Conservation (phyloP, 441 rosid genomes). For the Kokia cookei region DNA sequence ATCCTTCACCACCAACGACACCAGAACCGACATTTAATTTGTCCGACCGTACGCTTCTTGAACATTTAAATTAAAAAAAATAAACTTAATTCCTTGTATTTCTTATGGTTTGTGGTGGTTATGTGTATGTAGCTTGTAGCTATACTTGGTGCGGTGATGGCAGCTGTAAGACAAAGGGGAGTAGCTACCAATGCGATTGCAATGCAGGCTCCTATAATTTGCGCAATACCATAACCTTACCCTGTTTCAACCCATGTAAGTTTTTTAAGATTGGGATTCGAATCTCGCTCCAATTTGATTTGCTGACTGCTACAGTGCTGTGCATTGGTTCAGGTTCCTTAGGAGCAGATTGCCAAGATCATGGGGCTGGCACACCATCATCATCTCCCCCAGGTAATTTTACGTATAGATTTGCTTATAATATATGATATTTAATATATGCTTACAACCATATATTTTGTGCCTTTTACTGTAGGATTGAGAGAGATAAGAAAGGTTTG, state of each 20-base stretch:
- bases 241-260: slow-evolving; percentile 3
- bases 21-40: neutral
- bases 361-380: neutral
- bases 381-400: neutral
- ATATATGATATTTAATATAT: too few species aligned
- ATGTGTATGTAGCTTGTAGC: neutral
- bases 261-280: too few species aligned
- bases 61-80: too few species aligned
- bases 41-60: slow-evolving; percentile 3
- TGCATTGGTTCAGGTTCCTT: neutral
- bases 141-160: neutral
- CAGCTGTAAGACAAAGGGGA: neutral
- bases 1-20: neutral
- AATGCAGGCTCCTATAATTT: slow-evolving; percentile 2
- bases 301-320: neutral
- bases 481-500: neutral
- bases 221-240: neutral
- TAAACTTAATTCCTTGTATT: neutral
- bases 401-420: neutral
- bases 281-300: neutral
- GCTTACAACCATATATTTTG: too few species aligned
- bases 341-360: neutral
- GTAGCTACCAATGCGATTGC: neutral
- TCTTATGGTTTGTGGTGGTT: neutral
- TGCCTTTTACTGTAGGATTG: neutral